Evolutionary conservation across 2,329 filamentous ascomycete genomes (phyloP), one percentile per base, ranked within the genome.

Genomic region (Xylaria sp.): DNA sequence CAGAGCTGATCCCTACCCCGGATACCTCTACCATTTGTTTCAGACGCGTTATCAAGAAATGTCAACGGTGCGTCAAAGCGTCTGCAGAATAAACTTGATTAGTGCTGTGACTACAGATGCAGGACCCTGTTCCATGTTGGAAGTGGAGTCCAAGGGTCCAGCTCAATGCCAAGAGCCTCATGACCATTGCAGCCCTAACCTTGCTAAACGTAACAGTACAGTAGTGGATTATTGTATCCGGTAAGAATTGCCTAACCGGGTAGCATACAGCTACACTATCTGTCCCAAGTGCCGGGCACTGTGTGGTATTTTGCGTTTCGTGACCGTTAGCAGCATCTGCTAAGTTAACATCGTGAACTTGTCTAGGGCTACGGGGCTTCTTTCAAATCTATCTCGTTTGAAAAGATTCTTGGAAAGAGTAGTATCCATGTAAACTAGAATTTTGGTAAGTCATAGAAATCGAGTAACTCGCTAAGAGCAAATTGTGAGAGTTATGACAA

Each of bases 1-100:
- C 23, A 55, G 50, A 55, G 10, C 30, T 36, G 30, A 55, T 55
- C 50, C 48, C n/a, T 36, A 30, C 30, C n/a, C 10, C 30, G 30
- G 30, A 36, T 23, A 55, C 28, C 41, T 20, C 18, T 39, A 30
- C 28, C 28, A 30, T 3, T 12, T 12, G 43, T 60, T 60, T 60
- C 57, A 48, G 30, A 9, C n/a, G 50, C 32, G 30, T 23, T 34
- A 23, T 55, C 12, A 36, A 36, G 30, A 30, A 34, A 36, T 36
- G 20, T 34, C 30, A 34, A 53, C 18, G 28, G 50, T 53, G 25
- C n/a, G 50, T 55, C 50, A 55, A 55, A 55, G 50, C 50, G 50
- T 23, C 50, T 55, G 50, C 50, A 55, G 50, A 20, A 36, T 36
- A 36, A 15, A 34, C 50, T 23, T 55, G 50, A 55, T 55, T n/a